These are phyloP conservation scores for Moesziomyces globuligerus DNA, from an alignment of 1,284 basidiomycete genomes.

Conservation along the genomic window DNA sequence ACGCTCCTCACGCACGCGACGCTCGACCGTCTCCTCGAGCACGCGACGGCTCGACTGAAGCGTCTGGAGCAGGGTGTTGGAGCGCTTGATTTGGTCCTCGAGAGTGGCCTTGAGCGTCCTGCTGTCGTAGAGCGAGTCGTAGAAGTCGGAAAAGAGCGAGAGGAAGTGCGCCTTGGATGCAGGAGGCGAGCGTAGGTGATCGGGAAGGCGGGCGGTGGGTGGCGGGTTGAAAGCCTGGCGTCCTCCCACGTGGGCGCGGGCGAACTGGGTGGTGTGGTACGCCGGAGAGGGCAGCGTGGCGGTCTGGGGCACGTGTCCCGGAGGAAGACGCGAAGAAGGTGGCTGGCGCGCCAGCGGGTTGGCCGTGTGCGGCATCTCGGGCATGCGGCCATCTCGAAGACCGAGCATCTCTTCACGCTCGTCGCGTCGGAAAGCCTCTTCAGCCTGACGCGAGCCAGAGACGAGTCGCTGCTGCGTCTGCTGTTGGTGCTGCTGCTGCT, in stretches of 20 bases:
- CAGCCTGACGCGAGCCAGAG: conserved; percentile 17
- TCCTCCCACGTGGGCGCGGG: conserved; percentile 25
- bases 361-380: conserved; percentile 43
- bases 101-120: conserved; percentile 64
- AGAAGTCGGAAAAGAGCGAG: conserved; percentile 64
- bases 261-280: conserved; percentile 59
- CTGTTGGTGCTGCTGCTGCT: too few relatives aligned
- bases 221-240: conserved; percentile 29
- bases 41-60: conserved; percentile 60
- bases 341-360: conserved; percentile 34
- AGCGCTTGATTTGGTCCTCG: conserved; percentile 64
- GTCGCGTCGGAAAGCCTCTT: conserved; percentile 24
- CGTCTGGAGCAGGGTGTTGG: conserved; percentile 64
- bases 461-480: conserved; percentile 23
- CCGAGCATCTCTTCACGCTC: conserved; percentile 35
- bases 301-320: conserved; percentile 54
- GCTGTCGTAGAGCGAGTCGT: conserved; percentile 63
- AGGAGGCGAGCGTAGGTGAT: conserved; percentile 56
- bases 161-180: conserved; percentile 60
- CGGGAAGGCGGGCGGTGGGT: conserved; percentile 40
- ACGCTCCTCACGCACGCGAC: conserved; percentile 56
- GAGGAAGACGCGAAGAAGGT: conserved; percentile 27
- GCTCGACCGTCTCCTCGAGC: conserved; percentile 62
- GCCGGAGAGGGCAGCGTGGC: conserved; percentile 63
- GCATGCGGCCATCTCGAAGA: conserved; percentile 36